Evolutionary conservation across 805 yeast species (phyloP), one percentile per base, ranked within the genome.

Genomic region (Candida xyloterini): DNA sequence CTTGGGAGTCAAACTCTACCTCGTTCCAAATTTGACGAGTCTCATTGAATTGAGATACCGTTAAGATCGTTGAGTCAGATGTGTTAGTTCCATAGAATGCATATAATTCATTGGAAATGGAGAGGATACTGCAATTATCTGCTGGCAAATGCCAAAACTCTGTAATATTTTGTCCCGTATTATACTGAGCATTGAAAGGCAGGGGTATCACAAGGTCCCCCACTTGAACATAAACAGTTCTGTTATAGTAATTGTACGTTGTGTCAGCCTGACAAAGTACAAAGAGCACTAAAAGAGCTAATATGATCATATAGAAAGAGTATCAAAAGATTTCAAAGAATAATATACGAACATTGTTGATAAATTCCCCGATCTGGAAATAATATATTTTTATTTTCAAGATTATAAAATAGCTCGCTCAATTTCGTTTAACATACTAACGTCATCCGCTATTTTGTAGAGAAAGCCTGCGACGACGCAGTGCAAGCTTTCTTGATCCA

Each of bases 161-260:
- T 2, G 47, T 4, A 4, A 50, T 34, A 6, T 25, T 10, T 21
- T 48, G 50, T n/a, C 60, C 60, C 1, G 55, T 45, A 10, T 31
- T 18, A 36, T 53, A 57, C 22, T 47, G 38, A 4, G 36, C 27
- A 35, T 60, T 53, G 44, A 63, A 60, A 2, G 51, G 53, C 9
- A 63, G 44, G 14, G 56, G 53, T 2, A 62, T 41, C 20, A 62
- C 34, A 7, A 32, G 38, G 13, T 46, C 45, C 24, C 40, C 41
- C 11, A 59, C 36, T 15, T 54, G 56, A 4, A 61, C 42, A 40
- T 57, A 63, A 7, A 52, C 52, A 5, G 63, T 62, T 33, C 55
- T 47, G 35, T 60, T 61, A 29, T 49, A 33, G 42, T 57, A 62
- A 43, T 62, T 56, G 43, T 62, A 63, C 1, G 60, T 44, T 3